phyloP scores from a whole-genome alignment of 1,284 basidiomycete species.

The Ustilago lituana region DNA sequence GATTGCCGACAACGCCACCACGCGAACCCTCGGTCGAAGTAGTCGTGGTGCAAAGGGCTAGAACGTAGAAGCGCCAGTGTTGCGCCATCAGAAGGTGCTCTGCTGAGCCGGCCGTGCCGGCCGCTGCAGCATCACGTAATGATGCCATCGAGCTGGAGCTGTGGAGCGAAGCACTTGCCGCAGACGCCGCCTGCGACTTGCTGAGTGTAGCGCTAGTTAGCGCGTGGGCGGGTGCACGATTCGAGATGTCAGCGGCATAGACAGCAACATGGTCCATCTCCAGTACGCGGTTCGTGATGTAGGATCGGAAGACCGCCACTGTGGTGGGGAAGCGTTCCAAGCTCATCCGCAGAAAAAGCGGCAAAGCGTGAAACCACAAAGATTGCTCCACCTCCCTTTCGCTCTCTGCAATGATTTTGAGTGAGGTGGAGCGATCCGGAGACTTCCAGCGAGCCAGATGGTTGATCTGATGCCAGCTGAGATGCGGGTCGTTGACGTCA shows the following conservation, averaged over 20 bases:
- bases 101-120: conserved; percentile 44
- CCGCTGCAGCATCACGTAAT: conserved; percentile 49
- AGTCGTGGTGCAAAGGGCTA: conserved; percentile 79
- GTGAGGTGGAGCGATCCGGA: conserved; percentile 35
- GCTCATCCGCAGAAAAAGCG: conserved; percentile 67
- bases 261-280: conserved; percentile 68
- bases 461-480: conserved; percentile 51
- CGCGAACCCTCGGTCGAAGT: conserved; percentile 59
- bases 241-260: conserved; percentile 65
- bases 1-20: conserved; percentile 75
- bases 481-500: conserved; percentile 42
- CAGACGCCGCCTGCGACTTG: conserved; percentile 38
- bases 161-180: conserved; percentile 27
- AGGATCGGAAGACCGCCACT: conserved; percentile 67
- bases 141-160: conserved; percentile 35
- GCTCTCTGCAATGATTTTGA: conserved; percentile 68
- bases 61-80: conserved; percentile 89
- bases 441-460: conserved; percentile 48
- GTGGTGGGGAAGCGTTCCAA: conserved; percentile 67
- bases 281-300: conserved; percentile 67
- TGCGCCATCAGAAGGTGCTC: conserved; percentile 78
- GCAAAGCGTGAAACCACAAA: conserved; percentile 69
- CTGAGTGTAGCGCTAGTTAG: conserved; percentile 24
- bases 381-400: conserved; percentile 68
- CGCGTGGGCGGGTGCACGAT: conserved; percentile 31